A percentile compares a stretch with the other conserved stretches of the same genome.
Conservation (phyloP, 1,284 basidiomycete genomes). For the Heterobasidion irregulare region DNA sequence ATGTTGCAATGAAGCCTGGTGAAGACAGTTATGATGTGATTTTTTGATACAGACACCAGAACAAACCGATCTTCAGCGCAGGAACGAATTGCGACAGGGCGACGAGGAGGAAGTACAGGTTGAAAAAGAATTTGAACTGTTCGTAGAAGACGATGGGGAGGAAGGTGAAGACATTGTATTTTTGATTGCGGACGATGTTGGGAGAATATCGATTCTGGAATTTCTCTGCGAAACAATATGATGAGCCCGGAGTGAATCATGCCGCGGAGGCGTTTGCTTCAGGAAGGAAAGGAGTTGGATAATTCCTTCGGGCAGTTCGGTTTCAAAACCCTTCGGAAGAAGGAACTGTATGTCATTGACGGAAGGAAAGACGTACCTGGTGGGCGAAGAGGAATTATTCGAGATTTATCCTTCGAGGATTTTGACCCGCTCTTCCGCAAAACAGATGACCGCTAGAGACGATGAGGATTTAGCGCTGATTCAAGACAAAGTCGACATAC, state of each 20-base stretch:
- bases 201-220: slow-evolving; percentile 61
- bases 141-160: slow-evolving; percentile 96
- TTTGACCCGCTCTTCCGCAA: slow-evolving; percentile 18
- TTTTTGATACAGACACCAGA: neutral
- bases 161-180: slow-evolving; percentile 94
- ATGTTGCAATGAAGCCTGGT: slow-evolving; percentile 90
- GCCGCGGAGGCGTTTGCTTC: neutral
- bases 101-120: slow-evolving; percentile 96
- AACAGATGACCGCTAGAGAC: slow-evolving; percentile 23
- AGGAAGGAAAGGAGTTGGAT: neutral
- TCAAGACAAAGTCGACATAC: slow-evolving; percentile 10
- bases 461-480: neutral
- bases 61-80: slow-evolving; percentile 87
- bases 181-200: slow-evolving; percentile 95
- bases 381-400: slow-evolving; percentile 72
- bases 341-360: neutral
- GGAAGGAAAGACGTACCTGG: slow-evolving; percentile 38
- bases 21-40: neutral
- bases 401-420: slow-evolving; percentile 54
- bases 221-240: slow-evolving; percentile 41
- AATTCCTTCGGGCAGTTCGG: neutral
- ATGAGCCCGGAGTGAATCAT: neutral
- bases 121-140: slow-evolving; percentile 99
- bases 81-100: slow-evolving; percentile 95
- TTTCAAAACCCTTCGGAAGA: neutral